Percentiles rank a stretch among this genome's conserved stretches.
Conservation (phyloP, 2,329 filamentous ascomycete genomes). For the Diaporthe sp. region DNA sequence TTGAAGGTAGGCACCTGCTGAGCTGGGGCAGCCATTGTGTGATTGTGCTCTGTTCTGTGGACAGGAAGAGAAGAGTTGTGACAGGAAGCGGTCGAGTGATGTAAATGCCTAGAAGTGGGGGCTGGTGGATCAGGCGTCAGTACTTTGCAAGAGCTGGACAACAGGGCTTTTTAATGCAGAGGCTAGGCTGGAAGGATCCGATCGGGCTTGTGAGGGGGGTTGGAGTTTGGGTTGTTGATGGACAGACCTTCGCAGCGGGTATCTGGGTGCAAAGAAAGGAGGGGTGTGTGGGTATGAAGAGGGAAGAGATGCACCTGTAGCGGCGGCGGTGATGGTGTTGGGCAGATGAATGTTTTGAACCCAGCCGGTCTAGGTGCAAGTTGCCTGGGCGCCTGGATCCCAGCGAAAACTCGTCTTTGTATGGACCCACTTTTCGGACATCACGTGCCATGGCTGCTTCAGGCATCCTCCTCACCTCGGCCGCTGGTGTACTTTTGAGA, state of each 20-base stretch:
- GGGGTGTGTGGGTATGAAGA: conserved; percentile 32
- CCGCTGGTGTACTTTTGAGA: background rate
- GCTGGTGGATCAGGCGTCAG: conserved; percentile 35
- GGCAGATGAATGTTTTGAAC: conserved; percentile 48
- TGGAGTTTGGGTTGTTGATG: conserved; percentile 4
- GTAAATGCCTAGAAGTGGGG: conserved; percentile 36
- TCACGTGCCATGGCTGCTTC: conserved; percentile 20
- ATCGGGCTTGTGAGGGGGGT: conserved; percentile 4
- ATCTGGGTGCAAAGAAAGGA: conserved; percentile 33
- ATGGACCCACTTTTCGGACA: background rate
- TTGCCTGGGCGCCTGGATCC: conserved; percentile 44
- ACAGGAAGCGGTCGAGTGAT: conserved; percentile 32
- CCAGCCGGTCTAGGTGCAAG: conserved; percentile 45
- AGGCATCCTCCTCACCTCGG: background rate
- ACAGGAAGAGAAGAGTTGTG: conserved; percentile 29
- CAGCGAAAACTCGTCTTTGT: conserved; percentile 51
- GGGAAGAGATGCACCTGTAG: conserved; percentile 30
- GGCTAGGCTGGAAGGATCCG: conserved; percentile 9
- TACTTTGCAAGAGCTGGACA: conserved; percentile 33
- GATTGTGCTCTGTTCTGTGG: conserved; percentile 43
- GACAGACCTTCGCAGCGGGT: conserved; percentile 35
- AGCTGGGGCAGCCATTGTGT: conserved; percentile 73
- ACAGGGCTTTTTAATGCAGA: conserved; percentile 29
- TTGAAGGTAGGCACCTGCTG: conserved; percentile 86
- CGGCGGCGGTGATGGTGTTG: conserved; percentile 29